Evolutionary conservation across 129 eudicot genomes (phyloP).

Genomic region (Lactuca saligna): DNA sequence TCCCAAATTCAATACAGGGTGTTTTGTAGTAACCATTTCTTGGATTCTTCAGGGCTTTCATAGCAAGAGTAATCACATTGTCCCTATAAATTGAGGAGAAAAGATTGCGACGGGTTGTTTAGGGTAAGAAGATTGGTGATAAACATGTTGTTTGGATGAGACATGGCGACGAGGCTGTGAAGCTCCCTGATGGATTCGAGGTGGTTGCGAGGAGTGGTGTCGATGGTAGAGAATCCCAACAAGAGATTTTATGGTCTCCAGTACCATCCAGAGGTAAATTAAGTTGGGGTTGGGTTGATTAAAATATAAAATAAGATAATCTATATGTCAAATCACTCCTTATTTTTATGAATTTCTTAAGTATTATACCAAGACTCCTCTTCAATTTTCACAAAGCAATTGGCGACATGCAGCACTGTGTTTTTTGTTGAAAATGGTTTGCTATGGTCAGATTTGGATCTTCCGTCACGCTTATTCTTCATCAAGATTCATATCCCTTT

Average conservation of each 20-base stretch:
- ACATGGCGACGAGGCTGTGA: conserved; percentile 73
- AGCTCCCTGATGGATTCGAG: conserved; percentile 63
- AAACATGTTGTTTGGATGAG: conserved; percentile 86
- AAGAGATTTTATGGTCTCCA: conserved; percentile 74
- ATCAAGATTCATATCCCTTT: too few species aligned
- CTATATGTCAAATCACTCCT: too few species aligned
- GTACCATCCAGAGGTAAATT: conserved; percentile 83
- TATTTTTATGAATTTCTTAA: background rate
- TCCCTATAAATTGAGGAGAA: too few species aligned
- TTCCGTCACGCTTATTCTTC: too few species aligned
- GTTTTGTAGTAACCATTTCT: too few species aligned
- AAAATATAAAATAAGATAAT: too few species aligned
- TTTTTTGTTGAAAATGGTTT: conserved; percentile 80
- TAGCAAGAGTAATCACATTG: too few species aligned
- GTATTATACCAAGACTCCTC: background rate
- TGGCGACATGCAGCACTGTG: conserved; percentile 76
- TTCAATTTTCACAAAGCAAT: conserved; percentile 66
- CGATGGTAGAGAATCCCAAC: conserved; percentile 53
- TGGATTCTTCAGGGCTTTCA: too few species aligned
- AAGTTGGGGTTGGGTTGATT: background rate
- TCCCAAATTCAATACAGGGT: too few species aligned
- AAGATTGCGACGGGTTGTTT: conserved; percentile 46
- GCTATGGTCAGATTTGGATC: conserved; percentile 45
- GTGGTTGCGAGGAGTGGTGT: conserved; percentile 74
- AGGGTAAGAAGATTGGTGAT: conserved; percentile 43